A percentile compares a stretch with the other conserved stretches of the same genome.
Evolutionary conservation across 306 rosid species (phyloP).

Genomic region (Glycine tomentella): DNA sequence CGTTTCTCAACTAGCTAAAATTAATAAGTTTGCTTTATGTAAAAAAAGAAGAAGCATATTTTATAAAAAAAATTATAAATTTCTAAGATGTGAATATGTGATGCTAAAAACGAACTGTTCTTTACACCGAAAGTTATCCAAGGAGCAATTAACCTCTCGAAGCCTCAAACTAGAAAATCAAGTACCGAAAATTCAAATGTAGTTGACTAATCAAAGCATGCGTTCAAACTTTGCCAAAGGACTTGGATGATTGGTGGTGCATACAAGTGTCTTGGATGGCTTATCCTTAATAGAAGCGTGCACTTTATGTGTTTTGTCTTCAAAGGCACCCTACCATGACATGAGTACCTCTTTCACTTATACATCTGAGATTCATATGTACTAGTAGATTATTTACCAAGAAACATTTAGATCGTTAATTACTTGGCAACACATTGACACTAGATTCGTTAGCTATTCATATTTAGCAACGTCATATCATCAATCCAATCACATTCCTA

Average conservation of each 20-base stretch:
- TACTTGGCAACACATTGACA: neutral
- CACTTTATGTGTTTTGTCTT: conserved; percentile 45
- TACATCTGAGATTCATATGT: neutral
- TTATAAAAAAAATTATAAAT: no score
- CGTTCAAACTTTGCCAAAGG: no score
- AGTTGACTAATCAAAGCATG: no score
- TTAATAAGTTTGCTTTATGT: no score
- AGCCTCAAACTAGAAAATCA: no score
- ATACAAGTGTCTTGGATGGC: neutral
- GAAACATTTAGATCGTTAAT: conserved; percentile 5
- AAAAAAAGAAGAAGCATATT: no score
- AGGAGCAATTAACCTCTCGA: no score
- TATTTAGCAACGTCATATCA: conserved; percentile 22
- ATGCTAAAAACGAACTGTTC: no score
- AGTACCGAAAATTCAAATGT: no score
- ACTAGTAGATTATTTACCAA: conserved; percentile 35
- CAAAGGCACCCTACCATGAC: conserved; percentile 52
- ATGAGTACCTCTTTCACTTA: conserved; percentile 30
- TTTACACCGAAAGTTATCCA: no score
- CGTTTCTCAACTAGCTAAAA: no score
- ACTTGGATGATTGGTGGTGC: neutral
- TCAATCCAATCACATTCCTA: conserved; percentile 11
- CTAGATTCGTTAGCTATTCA: conserved; percentile 25
- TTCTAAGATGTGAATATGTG: no score
- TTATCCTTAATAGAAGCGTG: conserved; percentile 25